phyloP scores from a whole-genome alignment of 192 early-diverging fungal genomes.

The Coemansia sp. region DNA sequence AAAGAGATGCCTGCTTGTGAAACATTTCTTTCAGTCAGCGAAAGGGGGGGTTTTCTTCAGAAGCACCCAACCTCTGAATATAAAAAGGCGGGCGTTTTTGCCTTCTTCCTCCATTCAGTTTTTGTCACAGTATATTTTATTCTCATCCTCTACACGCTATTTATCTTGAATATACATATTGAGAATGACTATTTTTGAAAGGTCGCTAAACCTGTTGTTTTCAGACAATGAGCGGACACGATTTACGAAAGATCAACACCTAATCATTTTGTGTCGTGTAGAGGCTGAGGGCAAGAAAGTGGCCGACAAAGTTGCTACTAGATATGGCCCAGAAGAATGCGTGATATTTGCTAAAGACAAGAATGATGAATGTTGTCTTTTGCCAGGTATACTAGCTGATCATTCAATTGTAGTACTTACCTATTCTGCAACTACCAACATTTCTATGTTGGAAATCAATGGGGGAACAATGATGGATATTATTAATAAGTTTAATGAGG shows the following conservation, averaged over 20 bases:
- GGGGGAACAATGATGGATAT: neutral
- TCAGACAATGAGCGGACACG: neutral
- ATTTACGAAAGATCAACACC: no score
- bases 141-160: neutral
- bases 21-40: no score
- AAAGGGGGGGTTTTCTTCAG: neutral
- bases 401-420: neutral
- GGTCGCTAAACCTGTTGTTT: neutral
- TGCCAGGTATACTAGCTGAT: neutral
- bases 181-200: no score
- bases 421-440: neutral
- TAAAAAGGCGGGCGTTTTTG: neutral
- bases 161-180: neutral
- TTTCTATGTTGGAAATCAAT: neutral
- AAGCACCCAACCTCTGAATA: neutral
- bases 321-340: neutral
- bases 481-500: neutral
- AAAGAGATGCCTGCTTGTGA: no score
- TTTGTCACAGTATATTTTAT: neutral
- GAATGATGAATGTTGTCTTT: neutral
- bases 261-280: no score
- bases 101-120: neutral
- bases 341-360: neutral
- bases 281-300: no score
- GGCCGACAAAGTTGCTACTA: neutral